Conservation (phyloP, 2,329 filamentous ascomycete species). For the Daldinia sp. region DNA sequence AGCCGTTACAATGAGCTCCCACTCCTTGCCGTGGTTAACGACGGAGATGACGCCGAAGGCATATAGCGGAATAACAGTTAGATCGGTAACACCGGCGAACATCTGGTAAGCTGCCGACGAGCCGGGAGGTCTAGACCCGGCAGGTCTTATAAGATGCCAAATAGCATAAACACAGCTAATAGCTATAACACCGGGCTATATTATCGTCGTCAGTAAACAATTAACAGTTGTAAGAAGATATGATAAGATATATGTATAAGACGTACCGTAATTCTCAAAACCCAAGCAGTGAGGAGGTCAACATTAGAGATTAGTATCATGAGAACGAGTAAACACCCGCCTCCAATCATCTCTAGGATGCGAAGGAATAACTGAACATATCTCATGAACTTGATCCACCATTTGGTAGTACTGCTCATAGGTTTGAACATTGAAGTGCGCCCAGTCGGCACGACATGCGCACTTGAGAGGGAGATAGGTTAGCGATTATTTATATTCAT, state of each 20-base stretch:
- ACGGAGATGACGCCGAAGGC: slow-evolving; percentile 61
- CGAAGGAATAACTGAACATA: slow-evolving; percentile 74
- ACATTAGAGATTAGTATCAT: slow-evolving; percentile 79
- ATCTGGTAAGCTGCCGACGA: slow-evolving; percentile 90
- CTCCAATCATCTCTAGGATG: slow-evolving; percentile 71
- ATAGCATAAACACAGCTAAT: slow-evolving; percentile 79
- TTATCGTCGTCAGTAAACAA: slow-evolving; percentile 24
- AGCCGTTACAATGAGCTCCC: slow-evolving; percentile 71
- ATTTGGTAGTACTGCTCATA: slow-evolving; percentile 76
- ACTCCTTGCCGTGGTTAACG: slow-evolving; percentile 57
- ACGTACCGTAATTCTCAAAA: slow-evolving; percentile 79
- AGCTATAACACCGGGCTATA: slow-evolving; percentile 77
- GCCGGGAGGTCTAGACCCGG: slow-evolving; percentile 74
- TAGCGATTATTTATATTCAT: slow-evolving; percentile 8
- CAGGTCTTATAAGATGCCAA: slow-evolving; percentile 78
- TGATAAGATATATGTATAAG: neutral
- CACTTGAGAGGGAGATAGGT: slow-evolving; percentile 47
- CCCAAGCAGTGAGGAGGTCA: slow-evolving; percentile 72
- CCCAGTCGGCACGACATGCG: slow-evolving; percentile 71
- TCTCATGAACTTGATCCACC: slow-evolving; percentile 73
- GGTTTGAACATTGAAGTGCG: slow-evolving; percentile 67
- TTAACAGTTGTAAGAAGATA: neutral
- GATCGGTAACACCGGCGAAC: slow-evolving; percentile 79
- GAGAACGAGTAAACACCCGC: slow-evolving; percentile 75
- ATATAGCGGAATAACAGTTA: slow-evolving; percentile 63